Percentiles rank a stretch among this genome's conserved stretches.
These are phyloP conservation scores for Lobosporangium transversale DNA, from an alignment of 192 early-diverging fungal species.

Conservation along the genomic window DNA sequence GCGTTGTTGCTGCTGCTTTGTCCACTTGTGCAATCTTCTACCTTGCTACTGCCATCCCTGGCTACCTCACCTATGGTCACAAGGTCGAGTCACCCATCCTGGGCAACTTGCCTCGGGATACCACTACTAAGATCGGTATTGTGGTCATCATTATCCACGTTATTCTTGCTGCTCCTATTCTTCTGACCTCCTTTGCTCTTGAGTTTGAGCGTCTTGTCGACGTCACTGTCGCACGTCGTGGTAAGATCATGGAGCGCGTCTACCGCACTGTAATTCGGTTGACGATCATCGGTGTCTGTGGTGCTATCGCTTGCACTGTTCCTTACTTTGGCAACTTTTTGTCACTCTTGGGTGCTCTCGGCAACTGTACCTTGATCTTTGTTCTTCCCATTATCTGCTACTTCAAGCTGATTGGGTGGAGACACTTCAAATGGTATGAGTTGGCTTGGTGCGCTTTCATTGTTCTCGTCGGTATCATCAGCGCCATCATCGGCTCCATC, in stretches of 20 bases:
- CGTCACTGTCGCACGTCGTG: conserved; percentile 63
- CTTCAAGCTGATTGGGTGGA: conserved; percentile 72
- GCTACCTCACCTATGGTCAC: conserved; percentile 78
- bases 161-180: conserved; percentile 78
- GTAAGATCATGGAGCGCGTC: conserved; percentile 56
- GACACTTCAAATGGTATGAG: conserved; percentile 54
- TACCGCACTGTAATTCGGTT: conserved; percentile 66
- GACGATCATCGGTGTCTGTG: conserved; percentile 60
- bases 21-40: conserved; percentile 74
- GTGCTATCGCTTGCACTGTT: conserved; percentile 66
- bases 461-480: conserved; percentile 66
- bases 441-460: conserved; percentile 60
- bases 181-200: conserved; percentile 76
- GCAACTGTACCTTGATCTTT: conserved; percentile 82
- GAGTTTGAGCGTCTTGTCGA: conserved; percentile 75
- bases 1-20: conserved; percentile 69
- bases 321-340: conserved; percentile 84
- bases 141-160: conserved; percentile 84
- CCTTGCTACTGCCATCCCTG: conserved; percentile 68
- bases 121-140: conserved; percentile 60
- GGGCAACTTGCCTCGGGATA: conserved; percentile 70
- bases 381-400: conserved; percentile 82
- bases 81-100: conserved; percentile 74
- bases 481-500: conserved; percentile 70
- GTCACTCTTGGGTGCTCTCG: conserved; percentile 79